Conservation (phyloP, 2,329 filamentous ascomycete species). For the Lecanicillium sp. region DNA sequence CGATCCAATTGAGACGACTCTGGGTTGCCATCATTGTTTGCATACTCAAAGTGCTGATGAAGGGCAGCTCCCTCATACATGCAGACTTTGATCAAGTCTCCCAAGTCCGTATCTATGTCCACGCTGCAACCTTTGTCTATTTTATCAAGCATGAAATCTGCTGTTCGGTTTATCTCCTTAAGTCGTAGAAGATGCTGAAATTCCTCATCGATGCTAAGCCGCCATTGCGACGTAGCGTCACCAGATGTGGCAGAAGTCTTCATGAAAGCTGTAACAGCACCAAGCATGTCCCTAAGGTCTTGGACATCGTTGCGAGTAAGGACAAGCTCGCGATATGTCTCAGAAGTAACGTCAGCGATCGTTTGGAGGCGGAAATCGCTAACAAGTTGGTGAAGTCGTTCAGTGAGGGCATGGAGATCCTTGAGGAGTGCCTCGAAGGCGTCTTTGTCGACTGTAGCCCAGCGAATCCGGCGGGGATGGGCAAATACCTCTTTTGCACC, state of each 20-base stretch:
- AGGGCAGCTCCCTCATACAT: background rate
- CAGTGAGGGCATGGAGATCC: background rate
- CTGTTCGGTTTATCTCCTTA: constrained; percentile 1
- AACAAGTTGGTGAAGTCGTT: background rate
- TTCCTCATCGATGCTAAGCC: background rate
- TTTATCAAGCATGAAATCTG: background rate
- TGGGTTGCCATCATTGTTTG: background rate
- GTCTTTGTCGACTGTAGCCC: background rate
- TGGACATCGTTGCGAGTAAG: background rate
- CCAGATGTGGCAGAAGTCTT: background rate
- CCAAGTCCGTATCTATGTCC: background rate
- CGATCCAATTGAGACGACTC: background rate
- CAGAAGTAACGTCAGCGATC: background rate
- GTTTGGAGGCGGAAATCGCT: background rate
- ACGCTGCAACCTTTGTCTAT: background rate
- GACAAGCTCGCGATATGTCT: constrained; percentile 1
- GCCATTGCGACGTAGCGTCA: background rate
- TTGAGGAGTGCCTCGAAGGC: background rate
- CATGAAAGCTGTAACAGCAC: background rate
- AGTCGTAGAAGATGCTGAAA: constrained; percentile 1
- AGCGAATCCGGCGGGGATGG: background rate
- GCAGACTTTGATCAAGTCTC: background rate
- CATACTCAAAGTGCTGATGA: background rate
- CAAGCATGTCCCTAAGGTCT: background rate
- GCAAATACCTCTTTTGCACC: background rate